phyloP scores from a whole-genome alignment of 768 basidiomycete species.

The Podaxis sp. region DNA sequence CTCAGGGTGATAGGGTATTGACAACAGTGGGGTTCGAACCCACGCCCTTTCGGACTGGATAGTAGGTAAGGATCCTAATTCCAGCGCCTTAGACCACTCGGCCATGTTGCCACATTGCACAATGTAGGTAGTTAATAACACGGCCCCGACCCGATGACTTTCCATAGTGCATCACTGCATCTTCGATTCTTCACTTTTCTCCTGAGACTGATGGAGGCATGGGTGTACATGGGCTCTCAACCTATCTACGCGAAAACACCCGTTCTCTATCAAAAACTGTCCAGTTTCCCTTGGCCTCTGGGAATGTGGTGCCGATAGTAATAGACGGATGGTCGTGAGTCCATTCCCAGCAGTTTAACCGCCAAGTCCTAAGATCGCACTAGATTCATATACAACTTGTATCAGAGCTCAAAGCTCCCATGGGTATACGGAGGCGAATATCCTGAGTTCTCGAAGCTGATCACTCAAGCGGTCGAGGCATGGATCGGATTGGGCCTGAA shows the following conservation, averaged over 20 bases:
- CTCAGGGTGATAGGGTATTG: conserved; percentile 12
- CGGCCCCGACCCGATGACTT: neutral
- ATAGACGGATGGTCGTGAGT: conserved; percentile 91
- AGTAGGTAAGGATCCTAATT: conserved; percentile 36
- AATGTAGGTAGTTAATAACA: neutral
- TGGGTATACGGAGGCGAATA: conserved; percentile 92
- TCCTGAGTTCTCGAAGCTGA: conserved; percentile 45
- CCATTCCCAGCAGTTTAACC: conserved; percentile 11
- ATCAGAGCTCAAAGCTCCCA: conserved; percentile 57
- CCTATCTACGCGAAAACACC: conserved; percentile 49
- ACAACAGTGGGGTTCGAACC: conserved; percentile 47
- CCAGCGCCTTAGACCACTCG: conserved; percentile 64
- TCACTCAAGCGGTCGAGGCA: conserved; percentile 52
- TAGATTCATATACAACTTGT: conserved; percentile 76
- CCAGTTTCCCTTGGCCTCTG: conserved; percentile 19
- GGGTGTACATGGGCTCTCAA: conserved; percentile 55
- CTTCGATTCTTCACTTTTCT: neutral
- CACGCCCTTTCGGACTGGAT: conserved; percentile 43
- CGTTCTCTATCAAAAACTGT: conserved; percentile 37
- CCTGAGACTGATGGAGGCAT: conserved; percentile 25
- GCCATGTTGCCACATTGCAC: conserved; percentile 42
- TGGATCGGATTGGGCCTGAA: conserved; percentile 69
- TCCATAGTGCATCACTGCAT: neutral
- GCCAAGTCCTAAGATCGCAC: conserved; percentile 12
- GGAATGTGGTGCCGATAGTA: conserved; percentile 48